These are phyloP conservation scores for Ogataea nitratoaversa DNA, from an alignment of 805 yeast genomes.

Conservation along the genomic window DNA sequence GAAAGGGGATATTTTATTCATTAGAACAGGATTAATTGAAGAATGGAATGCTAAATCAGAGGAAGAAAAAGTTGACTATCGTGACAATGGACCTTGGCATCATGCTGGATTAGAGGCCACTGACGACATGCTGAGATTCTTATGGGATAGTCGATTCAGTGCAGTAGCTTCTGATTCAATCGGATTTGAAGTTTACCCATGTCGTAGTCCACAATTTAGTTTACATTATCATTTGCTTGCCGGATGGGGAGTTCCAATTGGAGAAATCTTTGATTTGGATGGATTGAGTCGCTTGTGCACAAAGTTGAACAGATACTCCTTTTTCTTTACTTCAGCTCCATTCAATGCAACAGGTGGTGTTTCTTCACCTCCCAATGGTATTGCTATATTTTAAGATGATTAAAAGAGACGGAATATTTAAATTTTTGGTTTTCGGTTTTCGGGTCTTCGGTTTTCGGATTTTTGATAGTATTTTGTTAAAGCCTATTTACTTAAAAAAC, in stretches of 20 bases:
- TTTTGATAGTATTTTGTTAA: no score
- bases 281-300: slow-evolving; percentile 25
- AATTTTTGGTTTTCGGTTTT: no score
- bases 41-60: slow-evolving; percentile 18
- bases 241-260: slow-evolving; percentile 34
- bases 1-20: slow-evolving; percentile 29
- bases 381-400: slow-evolving; percentile 27
- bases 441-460: no score
- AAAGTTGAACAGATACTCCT: slow-evolving; percentile 22
- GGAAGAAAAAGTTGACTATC: slow-evolving; percentile 4
- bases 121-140: slow-evolving; percentile 7
- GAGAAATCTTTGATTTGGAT: slow-evolving; percentile 32
- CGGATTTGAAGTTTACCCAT: slow-evolving; percentile 14
- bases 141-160: slow-evolving; percentile 13
- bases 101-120: slow-evolving; percentile 14
- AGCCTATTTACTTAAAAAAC: no score
- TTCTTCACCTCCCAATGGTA: slow-evolving; percentile 40
- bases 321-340: slow-evolving; percentile 31
- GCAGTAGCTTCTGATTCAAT: slow-evolving; percentile 15
- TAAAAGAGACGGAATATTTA: no score
- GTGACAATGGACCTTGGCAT: slow-evolving; percentile 11
- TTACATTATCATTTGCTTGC: slow-evolving; percentile 18
- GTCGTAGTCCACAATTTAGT: slow-evolving; percentile 1
- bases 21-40: slow-evolving; percentile 28
- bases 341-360: slow-evolving; percentile 33